These are phyloP conservation scores for Pleurotus sapidus DNA, from an alignment of 768 basidiomycete genomes.

Conservation along the genomic window DNA sequence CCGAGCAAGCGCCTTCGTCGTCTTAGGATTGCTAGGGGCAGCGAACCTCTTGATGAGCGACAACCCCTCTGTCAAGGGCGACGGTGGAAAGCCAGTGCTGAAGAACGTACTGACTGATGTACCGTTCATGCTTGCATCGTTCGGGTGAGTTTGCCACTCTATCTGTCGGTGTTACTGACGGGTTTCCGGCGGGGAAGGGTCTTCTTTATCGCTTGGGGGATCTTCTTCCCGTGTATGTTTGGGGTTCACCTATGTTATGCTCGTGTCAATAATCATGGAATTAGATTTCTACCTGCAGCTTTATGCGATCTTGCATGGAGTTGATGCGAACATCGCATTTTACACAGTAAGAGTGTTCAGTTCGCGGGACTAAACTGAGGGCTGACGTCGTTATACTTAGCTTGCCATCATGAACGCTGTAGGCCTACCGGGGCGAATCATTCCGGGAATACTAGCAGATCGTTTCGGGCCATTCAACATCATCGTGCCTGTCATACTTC, in stretches of 20 bases:
- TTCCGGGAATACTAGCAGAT: slow-evolving; percentile 56
- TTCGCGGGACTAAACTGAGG: too few species aligned
- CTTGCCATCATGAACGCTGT: slow-evolving; percentile 50
- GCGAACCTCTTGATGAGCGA: slow-evolving; percentile 36
- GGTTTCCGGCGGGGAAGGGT: slow-evolving; percentile 23
- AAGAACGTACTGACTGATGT: slow-evolving; percentile 30
- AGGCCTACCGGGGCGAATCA: slow-evolving; percentile 48
- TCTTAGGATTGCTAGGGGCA: slow-evolving; percentile 32
- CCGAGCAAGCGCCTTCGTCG: slow-evolving; percentile 35
- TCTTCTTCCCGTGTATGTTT: slow-evolving; percentile 48
- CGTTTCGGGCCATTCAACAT: slow-evolving; percentile 47
- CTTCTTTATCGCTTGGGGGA: slow-evolving; percentile 38
- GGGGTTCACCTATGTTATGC: neutral
- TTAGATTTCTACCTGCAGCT: slow-evolving; percentile 56
- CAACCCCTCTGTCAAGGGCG: neutral
- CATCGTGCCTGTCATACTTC: slow-evolving; percentile 37
- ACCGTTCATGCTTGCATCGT: slow-evolving; percentile 33
- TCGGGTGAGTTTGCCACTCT: slow-evolving; percentile 26
- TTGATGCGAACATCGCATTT: slow-evolving; percentile 38
- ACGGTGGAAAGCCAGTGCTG: slow-evolving; percentile 12
- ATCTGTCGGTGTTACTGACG: neutral
- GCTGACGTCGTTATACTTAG: slow-evolving; percentile 18
- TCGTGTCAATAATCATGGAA: neutral
- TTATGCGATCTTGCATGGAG: slow-evolving; percentile 41
- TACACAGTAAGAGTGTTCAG: slow-evolving; percentile 34